Evolutionary conservation across 176 grass and related monocot species (phyloP).

Genomic region (Ensete ventricosum): DNA sequence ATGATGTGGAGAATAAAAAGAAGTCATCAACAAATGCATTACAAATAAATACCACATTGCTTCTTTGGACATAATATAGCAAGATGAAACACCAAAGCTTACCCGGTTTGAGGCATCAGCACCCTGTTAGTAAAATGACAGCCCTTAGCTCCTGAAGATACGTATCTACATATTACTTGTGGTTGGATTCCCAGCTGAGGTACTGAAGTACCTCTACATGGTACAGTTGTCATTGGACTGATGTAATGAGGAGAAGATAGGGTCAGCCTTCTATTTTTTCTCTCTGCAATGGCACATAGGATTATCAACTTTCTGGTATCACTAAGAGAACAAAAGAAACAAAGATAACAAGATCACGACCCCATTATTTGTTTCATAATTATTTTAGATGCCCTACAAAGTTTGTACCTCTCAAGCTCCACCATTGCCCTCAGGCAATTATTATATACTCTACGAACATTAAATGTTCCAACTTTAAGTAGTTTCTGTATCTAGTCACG

Average conservation of each 20-base stretch:
- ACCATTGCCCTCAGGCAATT: not conserved
- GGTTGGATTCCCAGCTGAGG: slow-evolving; percentile 52
- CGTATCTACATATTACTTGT: slow-evolving; percentile 21
- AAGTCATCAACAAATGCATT: not conserved
- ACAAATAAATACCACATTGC: not conserved
- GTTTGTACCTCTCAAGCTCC: not conserved
- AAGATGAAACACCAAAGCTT: slow-evolving; percentile 8
- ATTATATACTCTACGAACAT: not conserved
- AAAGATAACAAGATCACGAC: not conserved
- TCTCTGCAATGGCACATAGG: not conserved
- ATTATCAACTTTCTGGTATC: not conserved
- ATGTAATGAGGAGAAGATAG: not conserved
- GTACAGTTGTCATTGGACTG: slow-evolving; percentile 36
- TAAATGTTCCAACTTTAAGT: not conserved
- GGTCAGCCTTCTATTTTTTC: not conserved
- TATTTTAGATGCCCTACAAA: not conserved
- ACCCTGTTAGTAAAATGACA: slow-evolving; percentile 21
- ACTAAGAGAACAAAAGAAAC: not conserved
- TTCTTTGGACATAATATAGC: not conserved
- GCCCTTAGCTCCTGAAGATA: slow-evolving; percentile 19
- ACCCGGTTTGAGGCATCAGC: slow-evolving; percentile 33
- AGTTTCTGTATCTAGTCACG: not conserved
- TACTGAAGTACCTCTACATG: slow-evolving; percentile 45
- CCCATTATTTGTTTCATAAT: not conserved
- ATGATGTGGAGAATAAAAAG: not conserved